Evolutionary conservation across 2,329 filamentous ascomycete species (phyloP).

Genomic region (Incumbomyces lentus): DNA sequence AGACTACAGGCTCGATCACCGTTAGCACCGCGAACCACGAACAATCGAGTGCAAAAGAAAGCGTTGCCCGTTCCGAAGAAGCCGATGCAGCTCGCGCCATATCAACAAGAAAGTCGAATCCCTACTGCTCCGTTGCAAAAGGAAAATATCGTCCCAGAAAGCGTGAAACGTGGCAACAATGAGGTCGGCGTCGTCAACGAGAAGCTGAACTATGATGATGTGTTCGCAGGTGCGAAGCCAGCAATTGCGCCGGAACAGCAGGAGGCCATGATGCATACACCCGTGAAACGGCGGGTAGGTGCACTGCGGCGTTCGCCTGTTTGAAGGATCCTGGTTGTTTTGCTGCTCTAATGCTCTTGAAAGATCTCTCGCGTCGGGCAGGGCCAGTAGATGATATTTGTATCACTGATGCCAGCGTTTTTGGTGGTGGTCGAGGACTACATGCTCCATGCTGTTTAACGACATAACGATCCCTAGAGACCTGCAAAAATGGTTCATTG

Average conservation of each 20-base stretch:
- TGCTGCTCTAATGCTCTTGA: too few relatives aligned
- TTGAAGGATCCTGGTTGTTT: neutral
- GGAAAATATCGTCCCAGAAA: neutral
- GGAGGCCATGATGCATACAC: constrained; percentile 20
- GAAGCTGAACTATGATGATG: neutral
- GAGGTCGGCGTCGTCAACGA: neutral
- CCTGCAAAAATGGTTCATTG: too few relatives aligned
- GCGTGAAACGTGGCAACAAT: neutral
- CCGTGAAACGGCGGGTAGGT: constrained; percentile 17
- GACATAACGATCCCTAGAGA: too few relatives aligned
- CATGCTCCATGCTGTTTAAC: too few relatives aligned
- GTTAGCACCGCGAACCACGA: constrained; percentile 15
- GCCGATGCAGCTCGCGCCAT: constrained; percentile 10
- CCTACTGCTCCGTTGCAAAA: neutral
- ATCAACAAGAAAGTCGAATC: neutral
- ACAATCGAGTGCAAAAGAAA: constrained; percentile 17
- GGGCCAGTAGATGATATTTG: too few relatives aligned
- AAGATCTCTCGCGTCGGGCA: too few relatives aligned
- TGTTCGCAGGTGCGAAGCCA: constrained; percentile 6
- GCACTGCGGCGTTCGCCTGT: constrained; percentile 21
- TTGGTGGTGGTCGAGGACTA: too few relatives aligned
- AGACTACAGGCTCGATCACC: constrained; percentile 12
- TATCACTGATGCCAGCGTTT: too few relatives aligned
- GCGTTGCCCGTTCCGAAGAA: constrained; percentile 18
- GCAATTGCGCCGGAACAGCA: constrained; percentile 20